phyloP scores from a whole-genome alignment of 2,329 filamentous ascomycete species.

The Sphaerulina musiva region DNA sequence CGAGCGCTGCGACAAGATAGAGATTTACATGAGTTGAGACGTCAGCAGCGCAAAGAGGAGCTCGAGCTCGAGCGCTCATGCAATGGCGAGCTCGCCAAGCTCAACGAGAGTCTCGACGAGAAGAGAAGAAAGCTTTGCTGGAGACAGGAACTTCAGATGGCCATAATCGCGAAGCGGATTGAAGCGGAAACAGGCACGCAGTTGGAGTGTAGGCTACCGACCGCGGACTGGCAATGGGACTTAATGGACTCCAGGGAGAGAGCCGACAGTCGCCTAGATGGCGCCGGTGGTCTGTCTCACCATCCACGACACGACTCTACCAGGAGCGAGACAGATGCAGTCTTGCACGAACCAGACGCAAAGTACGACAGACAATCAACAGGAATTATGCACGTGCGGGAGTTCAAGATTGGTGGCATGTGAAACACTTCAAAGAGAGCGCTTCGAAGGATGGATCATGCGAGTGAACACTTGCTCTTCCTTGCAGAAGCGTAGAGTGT shows the following conservation, averaged over 20 bases:
- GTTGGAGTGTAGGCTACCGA: constrained; percentile 11
- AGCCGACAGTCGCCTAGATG: not conserved
- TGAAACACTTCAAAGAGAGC: not conserved
- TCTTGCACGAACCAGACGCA: constrained; percentile 3
- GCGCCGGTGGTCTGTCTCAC: not conserved
- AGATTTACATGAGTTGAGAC: constrained; percentile 35
- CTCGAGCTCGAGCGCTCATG: constrained; percentile 31
- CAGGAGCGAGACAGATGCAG: not conserved
- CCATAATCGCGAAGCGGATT: constrained; percentile 34
- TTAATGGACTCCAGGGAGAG: not conserved
- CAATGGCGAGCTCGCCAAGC: constrained; percentile 14
- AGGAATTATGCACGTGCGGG: constrained; percentile 4
- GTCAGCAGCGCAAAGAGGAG: constrained; percentile 33
- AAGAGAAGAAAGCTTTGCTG: constrained; percentile 32
- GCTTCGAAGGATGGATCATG: not conserved
- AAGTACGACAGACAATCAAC: constrained; percentile 1
- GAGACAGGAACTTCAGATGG: constrained; percentile 38
- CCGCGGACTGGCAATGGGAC: constrained; percentile 14
- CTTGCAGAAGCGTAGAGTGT: too few relatives aligned
- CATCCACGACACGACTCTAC: constrained; percentile 6
- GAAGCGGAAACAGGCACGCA: constrained; percentile 14
- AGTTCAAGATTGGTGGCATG: constrained; percentile 10
- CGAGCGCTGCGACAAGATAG: constrained; percentile 36
- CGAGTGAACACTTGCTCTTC: too few relatives aligned
- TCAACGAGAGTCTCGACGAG: constrained; percentile 28